Base-by-base conservation (phyloP, 495 filamentous ascomycete genomes). In the Xylona heveae region DNA sequence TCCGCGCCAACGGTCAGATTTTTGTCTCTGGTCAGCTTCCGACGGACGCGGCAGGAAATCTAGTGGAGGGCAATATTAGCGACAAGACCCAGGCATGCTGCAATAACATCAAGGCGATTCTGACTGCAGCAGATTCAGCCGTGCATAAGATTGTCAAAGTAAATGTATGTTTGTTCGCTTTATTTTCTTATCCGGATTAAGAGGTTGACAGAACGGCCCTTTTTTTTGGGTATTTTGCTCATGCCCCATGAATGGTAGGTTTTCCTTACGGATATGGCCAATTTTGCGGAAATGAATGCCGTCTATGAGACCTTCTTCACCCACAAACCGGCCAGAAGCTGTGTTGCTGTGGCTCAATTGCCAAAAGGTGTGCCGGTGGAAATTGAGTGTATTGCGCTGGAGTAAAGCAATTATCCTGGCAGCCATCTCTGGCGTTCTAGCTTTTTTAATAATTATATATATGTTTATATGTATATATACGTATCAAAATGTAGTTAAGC, bases 21-120 rank as follows among this genome's bases (percentile, higher is more conserved):
- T 95, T 79, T 64, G 74, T 83, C 57, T 94, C 85, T 4, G 85
- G 85, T 47, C 82, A 88, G 53, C 83, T 94, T 42, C 85, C 82
- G 39, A 74, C 75, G 39, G 75, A 82, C 48, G 55, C 67, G 40
- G 42, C 66, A 32, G 82, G 79, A 40, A 74, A 73, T 42, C 64
- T 91, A 10, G 55, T 88, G 36, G 50, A 71, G 41, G 82, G 78
- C 24, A 71, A 57, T 43, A 84, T 93, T 44, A 70, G 66, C 33
- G 64, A 78, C 38, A 72, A 78, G 58, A 83, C 80, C 23, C 61
- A 62, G 31, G 59, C 61, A 29, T 85, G 76, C 64, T 73, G 79
- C 48, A 52, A 69, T 44, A 82, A 80, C 61, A 61, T 88, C 49
- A 62, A 73, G 51, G 74, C 72, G 21, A 76, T 90, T 33, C 66